Base-by-base conservation (phyloP, 139 green algal genomes). In the Medakamo hakoo region DNA sequence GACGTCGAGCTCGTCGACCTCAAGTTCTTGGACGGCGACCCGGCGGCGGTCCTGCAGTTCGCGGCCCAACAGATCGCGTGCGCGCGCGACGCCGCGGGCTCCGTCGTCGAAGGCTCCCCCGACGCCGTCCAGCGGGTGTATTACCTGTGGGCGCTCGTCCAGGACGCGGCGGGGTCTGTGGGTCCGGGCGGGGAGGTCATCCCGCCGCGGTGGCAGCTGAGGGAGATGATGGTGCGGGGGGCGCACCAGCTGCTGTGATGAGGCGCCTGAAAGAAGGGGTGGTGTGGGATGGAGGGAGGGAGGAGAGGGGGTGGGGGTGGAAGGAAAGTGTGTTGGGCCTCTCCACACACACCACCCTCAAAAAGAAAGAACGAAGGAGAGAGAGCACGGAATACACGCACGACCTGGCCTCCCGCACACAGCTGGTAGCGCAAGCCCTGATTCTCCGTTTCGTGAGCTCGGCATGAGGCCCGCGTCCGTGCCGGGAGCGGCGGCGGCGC, bases 1-100 rank as follows among this genome's bases (percentile, higher is more conserved):
- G 90, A 97, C 4, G 81, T 92, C 49, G 87, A 96, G 69, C 69
- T 96, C 23, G 74, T 88, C 2, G 86, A 95, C 66, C 52, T 89
- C 0, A 93, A 88, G 65, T 65, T 88, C 40, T 55, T 93, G 63
- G 86, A 95, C 18, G 86, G 81, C 24, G 73, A 94, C 68, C 89
- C 89, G 0, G 78, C 93, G 48, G 75, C 95, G n/a, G 84, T 96
- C 55, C 72, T 88, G 19, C 78, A 77, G 62, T 86, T 90, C 67
- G 56, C 66, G 3, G 84, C 71, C 63, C 87, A 94, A 74, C 88
- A 95, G 71, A 84, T 93, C 66, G 90, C 90, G 63, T 92, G 83
- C 78, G 79, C 77, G 18, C 81, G 84, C n/a, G 88, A 95, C 75
- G 83, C 81, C 67, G 87, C 90, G 69, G 90, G 89, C 59, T 96